These are phyloP conservation scores for Lentinula sp. DNA, from an alignment of 768 basidiomycete species.

Conservation along the genomic window DNA sequence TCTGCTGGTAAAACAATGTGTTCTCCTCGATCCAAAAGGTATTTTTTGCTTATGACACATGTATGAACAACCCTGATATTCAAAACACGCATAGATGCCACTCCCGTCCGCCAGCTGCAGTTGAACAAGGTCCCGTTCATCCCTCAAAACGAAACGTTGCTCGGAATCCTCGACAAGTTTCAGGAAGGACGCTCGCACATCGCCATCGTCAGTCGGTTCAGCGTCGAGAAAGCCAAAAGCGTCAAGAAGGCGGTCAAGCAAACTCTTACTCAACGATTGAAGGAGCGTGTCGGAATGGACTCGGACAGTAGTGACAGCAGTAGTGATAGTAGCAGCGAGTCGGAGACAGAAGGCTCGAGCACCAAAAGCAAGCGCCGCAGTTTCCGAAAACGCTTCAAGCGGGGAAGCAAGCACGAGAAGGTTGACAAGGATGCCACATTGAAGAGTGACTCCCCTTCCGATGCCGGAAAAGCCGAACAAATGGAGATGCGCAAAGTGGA, in stretches of 20 bases:
- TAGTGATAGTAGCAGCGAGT: constrained; percentile 9
- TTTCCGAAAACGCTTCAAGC: background rate
- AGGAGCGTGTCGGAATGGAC: constrained; percentile 69
- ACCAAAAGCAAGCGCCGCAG: constrained; percentile 6
- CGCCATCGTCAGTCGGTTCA: constrained; percentile 82
- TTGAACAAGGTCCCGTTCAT: constrained; percentile 85
- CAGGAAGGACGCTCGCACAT: constrained; percentile 91
- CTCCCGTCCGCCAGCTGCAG: constrained; percentile 76
- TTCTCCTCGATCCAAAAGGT: constrained; percentile 84
- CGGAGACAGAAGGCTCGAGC: constrained; percentile 3
- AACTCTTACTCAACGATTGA: constrained; percentile 72
- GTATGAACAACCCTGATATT: too few relatives aligned
- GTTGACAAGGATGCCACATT: constrained; percentile 14
- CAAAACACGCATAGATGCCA: constrained; percentile 47
- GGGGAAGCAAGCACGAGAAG: background rate
- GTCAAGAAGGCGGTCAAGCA: constrained; percentile 82
- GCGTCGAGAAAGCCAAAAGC: constrained; percentile 63
- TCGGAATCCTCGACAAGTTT: constrained; percentile 83
- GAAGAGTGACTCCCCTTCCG: constrained; percentile 9
- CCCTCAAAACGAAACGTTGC: constrained; percentile 78
- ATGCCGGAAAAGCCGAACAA: constrained; percentile 8
- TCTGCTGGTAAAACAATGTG: constrained; percentile 85
- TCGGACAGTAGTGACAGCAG: constrained; percentile 1
- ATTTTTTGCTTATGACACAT: too few relatives aligned
- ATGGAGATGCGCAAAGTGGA: constrained; percentile 5